A percentile compares a stretch with the other conserved stretches of the same genome.
These are phyloP conservation scores for Trichoderma gamsii DNA, from an alignment of 495 filamentous ascomycete species.

Conservation along the genomic window DNA sequence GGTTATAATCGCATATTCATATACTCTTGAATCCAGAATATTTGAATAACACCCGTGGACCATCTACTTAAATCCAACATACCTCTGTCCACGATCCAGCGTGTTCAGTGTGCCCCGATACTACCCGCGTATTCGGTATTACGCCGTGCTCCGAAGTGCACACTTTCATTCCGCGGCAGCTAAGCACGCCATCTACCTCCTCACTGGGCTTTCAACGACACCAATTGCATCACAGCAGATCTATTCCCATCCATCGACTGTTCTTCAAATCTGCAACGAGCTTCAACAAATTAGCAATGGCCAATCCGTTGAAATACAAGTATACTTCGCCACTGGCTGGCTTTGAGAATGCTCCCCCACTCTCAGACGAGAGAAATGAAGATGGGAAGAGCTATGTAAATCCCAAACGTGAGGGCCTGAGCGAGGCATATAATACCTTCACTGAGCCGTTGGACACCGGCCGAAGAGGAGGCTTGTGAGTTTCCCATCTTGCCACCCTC, in stretches of 20 bases:
- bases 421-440: slow-evolving; percentile 60
- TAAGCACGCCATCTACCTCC: not conserved
- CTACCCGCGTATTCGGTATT: not conserved
- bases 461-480: slow-evolving; percentile 53
- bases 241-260: not conserved
- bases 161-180: not conserved
- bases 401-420: slow-evolving; percentile 48
- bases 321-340: slow-evolving; percentile 65
- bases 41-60: not conserved
- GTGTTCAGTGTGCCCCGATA: not conserved
- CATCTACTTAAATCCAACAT: not conserved
- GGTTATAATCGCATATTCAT: not conserved
- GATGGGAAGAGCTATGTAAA: slow-evolving; percentile 66
- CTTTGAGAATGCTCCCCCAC: slow-evolving; percentile 56
- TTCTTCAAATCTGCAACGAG: not conserved
- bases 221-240: not conserved
- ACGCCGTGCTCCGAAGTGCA: not conserved
- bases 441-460: slow-evolving; percentile 57
- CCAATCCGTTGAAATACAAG: slow-evolving; percentile 26
- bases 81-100: not conserved
- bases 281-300: not conserved
- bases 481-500: slow-evolving; percentile 12
- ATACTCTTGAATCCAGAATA: not conserved
- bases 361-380: slow-evolving; percentile 54
- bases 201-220: not conserved